phyloP scores from a whole-genome alignment of 441 rosid species.

The Geranium incanum region DNA sequence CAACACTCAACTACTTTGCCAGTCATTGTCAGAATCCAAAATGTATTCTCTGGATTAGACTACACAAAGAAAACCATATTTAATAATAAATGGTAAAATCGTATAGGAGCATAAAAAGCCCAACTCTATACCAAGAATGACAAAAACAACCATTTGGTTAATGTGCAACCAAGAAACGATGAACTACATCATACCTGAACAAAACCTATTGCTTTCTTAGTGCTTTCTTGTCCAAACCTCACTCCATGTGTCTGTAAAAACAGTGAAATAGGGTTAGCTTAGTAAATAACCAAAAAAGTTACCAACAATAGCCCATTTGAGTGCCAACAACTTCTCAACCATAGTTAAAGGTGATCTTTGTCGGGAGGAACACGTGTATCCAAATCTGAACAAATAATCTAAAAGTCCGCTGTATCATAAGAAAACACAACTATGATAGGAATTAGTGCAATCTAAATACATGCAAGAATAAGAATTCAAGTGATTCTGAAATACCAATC shows the following conservation, averaged over 20 bases:
- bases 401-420: neutral
- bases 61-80: too few species aligned
- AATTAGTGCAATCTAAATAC: neutral
- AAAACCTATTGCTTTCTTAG: conserved; percentile 82
- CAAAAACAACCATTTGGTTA: too few species aligned
- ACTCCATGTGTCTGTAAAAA: conserved; percentile 70
- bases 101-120: too few species aligned
- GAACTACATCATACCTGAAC: conserved; percentile 47
- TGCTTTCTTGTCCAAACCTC: conserved; percentile 68
- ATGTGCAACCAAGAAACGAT: neutral
- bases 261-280: neutral
- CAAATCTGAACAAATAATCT: neutral
- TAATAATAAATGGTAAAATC: too few species aligned
- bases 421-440: neutral
- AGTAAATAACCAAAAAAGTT: neutral
- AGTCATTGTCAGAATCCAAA: too few species aligned
- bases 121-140: too few species aligned
- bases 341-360: neutral
- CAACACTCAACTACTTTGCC: too few species aligned
- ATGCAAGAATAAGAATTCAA: neutral
- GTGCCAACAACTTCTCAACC: neutral
- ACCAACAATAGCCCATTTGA: too few species aligned
- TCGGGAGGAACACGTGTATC: neutral
- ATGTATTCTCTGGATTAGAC: too few species aligned
- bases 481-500: neutral